Evolutionary conservation across 495 filamentous ascomycete species (phyloP), one percentile per base, ranked within the genome.

Genomic region (Filosporella fistucella): DNA sequence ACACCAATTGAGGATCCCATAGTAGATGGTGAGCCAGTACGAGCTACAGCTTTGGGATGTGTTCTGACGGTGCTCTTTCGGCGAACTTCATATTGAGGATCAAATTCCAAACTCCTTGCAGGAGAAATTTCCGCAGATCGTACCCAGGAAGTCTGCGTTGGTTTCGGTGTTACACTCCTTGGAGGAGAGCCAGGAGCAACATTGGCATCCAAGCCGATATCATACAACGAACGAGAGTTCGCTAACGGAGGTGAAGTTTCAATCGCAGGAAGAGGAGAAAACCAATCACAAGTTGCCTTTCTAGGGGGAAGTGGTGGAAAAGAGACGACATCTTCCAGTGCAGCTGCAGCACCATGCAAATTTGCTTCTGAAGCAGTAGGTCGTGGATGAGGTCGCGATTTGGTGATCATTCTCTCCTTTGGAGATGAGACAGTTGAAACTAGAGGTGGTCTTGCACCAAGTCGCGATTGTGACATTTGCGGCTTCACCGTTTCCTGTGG

Each of bases 231-330:
- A 32, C 24, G 12, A 23, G 41, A 33, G 20, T 13, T 42, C 9
- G 13, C 1, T 1, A 28, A 32, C n/a, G 32, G 43, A 9, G 45
- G 28, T 0, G 22, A 9, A 20, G 29, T 35, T 34, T 49, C 44
- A 2, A 58, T 55, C 13, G 38, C 47, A n/a, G 51, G 56, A 11
- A 58, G 40, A 7, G 56, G 56, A 9, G 47, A 48, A 21, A 23
- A 35, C 56, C 56, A 55, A 28, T 58, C 56, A 14, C 18, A 43
- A 2, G 56, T 52, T 2, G 24, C 34, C 24, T 52, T 53, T 32
- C 56, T 43, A 3, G 37, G 21, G 3, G 39, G 23, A 14, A 58
- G 22, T 5, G 54, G 35, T 11, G 54, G 54, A 38, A 57, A 57
- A 3, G 54, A 57, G 0, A 53, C 26, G 23, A 57, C 54, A 45